phyloP scores from a whole-genome alignment of 176 grass and related monocot genomes.

The Dactylis glomerata region DNA sequence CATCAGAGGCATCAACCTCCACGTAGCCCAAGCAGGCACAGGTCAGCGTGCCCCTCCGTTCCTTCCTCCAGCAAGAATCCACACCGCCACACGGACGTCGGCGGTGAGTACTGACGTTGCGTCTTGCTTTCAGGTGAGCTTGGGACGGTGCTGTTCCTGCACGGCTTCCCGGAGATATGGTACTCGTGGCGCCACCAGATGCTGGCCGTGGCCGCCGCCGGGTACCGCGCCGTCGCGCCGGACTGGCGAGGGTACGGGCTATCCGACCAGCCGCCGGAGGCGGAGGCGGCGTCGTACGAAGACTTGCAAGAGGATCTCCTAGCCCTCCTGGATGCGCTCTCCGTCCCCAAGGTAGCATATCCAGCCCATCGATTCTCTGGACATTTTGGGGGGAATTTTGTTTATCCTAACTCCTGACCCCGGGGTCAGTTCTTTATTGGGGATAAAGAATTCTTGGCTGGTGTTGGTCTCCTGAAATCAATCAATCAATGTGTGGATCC shows the following conservation, averaged over 20 bases:
- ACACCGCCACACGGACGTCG: not conserved
- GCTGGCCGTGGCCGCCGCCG: slow-evolving; percentile 37
- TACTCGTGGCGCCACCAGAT: slow-evolving; percentile 54
- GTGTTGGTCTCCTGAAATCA: not conserved
- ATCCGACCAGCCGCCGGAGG: slow-evolving; percentile 24
- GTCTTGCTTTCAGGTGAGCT: slow-evolving; percentile 17
- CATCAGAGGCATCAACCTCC: slow-evolving; percentile 43
- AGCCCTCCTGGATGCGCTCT: slow-evolving; percentile 30
- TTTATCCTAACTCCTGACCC: not conserved
- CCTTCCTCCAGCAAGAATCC: not conserved
- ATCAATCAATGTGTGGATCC: not conserved
- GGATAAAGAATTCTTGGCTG: not conserved
- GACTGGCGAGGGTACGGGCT: slow-evolving; percentile 51
- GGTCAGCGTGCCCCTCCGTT: not conserved
- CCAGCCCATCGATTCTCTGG: not conserved
- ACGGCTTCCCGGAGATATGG: slow-evolving; percentile 59
- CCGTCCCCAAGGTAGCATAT: slow-evolving; percentile 17
- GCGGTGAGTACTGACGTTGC: not conserved
- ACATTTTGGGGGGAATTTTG: not conserved
- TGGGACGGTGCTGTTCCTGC: slow-evolving; percentile 34
- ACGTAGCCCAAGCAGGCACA: slow-evolving; percentile 36
- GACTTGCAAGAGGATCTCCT: slow-evolving; percentile 41
- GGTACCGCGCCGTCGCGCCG: slow-evolving; percentile 43
- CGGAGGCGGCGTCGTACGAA: not conserved
- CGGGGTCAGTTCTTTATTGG: not conserved